Conservation (phyloP, 2,329 filamentous ascomycete species). For the Alternaria ventricosa region DNA sequence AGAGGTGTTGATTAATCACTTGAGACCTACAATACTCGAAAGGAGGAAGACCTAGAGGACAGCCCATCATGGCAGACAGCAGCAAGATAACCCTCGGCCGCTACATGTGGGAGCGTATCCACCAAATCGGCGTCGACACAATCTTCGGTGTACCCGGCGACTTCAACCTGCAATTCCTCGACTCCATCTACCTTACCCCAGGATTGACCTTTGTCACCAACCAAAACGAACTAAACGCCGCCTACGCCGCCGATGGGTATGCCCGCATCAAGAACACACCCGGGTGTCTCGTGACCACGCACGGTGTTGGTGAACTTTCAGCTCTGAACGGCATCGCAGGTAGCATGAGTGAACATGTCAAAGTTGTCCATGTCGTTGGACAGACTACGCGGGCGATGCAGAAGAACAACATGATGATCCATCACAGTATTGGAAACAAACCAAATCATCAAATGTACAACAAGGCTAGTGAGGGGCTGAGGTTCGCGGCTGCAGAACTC, state of each 20-base stretch:
- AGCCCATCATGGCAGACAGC: slow-evolving; percentile 3
- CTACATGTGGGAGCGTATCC: slow-evolving; percentile 53
- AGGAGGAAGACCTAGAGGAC: not conserved
- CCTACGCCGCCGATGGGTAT: slow-evolving; percentile 66
- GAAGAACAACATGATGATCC: slow-evolving; percentile 53
- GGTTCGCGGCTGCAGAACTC: slow-evolving; percentile 51
- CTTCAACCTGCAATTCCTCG: slow-evolving; percentile 55
- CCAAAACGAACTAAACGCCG: slow-evolving; percentile 65
- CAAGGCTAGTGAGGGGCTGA: slow-evolving; percentile 46
- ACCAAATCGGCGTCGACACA: slow-evolving; percentile 50
- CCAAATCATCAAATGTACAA: slow-evolving; percentile 54
- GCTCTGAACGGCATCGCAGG: slow-evolving; percentile 56
- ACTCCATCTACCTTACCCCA: slow-evolving; percentile 50
- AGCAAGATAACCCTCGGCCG: slow-evolving; percentile 49
- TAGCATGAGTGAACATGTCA: slow-evolving; percentile 52
- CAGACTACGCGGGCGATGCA: slow-evolving; percentile 54
- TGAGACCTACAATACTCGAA: not conserved
- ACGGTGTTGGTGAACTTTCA: slow-evolving; percentile 63
- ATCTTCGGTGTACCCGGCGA: slow-evolving; percentile 55
- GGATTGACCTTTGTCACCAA: slow-evolving; percentile 59
- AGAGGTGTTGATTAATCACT: not conserved
- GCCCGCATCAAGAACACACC: slow-evolving; percentile 60
- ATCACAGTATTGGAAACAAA: slow-evolving; percentile 52
- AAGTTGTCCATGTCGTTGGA: slow-evolving; percentile 55
- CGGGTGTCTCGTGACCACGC: slow-evolving; percentile 62